Conservation (phyloP, 176 grass and related monocot genomes). For the Pontederia paniculata region DNA sequence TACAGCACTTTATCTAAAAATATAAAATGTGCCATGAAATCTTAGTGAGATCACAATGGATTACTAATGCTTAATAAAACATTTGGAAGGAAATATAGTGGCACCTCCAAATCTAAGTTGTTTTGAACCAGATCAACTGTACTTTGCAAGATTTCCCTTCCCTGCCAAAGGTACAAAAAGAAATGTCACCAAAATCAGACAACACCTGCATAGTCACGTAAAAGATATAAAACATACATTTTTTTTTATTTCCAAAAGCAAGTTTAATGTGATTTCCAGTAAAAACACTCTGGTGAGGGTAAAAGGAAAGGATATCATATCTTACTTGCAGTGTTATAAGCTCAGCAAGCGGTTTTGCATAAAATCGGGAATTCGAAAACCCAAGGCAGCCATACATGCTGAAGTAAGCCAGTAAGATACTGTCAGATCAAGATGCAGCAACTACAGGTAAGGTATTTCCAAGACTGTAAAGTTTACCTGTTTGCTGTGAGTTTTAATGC, state of each 20-base stretch:
- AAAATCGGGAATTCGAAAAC: constrained; percentile 92
- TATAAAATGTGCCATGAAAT: neutral
- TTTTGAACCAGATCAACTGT: constrained; percentile 93
- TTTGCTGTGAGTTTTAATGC: constrained; percentile 96
- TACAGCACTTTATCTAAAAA: constrained; percentile 7
- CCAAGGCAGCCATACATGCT: constrained; percentile 99
- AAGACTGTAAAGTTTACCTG: constrained; percentile 30
- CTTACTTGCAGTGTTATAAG: constrained; percentile 92
- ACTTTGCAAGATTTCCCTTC: constrained; percentile 92
- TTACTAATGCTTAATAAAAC: constrained; percentile 2
- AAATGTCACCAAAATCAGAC: neutral
- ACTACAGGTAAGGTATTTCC: neutral
- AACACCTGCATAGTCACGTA: no score
- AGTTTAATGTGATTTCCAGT: neutral
- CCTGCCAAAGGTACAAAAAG: constrained; percentile 32
- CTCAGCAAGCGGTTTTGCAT: constrained; percentile 91
- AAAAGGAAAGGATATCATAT: constrained; percentile 15
- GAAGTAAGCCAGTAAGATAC: constrained; percentile 23
- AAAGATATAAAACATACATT: no score
- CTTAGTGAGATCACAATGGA: neutral
- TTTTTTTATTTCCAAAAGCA: neutral
- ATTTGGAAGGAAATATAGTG: constrained; percentile 1
- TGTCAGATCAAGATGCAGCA: constrained; percentile 14
- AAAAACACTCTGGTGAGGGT: neutral
- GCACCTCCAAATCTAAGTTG: constrained; percentile 95